Evolutionary conservation across 768 basidiomycete species (phyloP).

Genomic region (Hericium rajendrae): DNA sequence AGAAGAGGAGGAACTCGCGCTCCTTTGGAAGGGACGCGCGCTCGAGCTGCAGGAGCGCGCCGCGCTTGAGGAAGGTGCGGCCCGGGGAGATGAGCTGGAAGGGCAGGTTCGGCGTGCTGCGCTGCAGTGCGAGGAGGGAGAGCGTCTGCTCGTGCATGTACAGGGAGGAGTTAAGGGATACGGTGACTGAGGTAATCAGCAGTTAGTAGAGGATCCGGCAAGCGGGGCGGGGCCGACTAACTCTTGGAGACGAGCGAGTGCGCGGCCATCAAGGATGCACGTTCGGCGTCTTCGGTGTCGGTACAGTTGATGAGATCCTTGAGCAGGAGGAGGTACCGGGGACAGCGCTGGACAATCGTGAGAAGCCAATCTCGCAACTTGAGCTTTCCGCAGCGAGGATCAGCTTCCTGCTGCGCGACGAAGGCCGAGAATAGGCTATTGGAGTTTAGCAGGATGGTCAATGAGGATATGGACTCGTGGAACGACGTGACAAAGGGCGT

Average conservation of each 20-base stretch:
- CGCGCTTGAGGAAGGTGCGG: conserved; percentile 66
- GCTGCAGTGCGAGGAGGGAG: conserved; percentile 67
- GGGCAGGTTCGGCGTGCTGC: conserved; percentile 64
- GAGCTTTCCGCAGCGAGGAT: conserved; percentile 63
- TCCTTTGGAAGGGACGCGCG: conserved; percentile 39
- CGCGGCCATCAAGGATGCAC: conserved; percentile 47
- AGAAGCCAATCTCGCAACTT: conserved; percentile 79
- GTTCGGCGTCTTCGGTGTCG: conserved; percentile 55
- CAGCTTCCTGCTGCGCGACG: conserved; percentile 52
- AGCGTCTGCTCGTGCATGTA: conserved; percentile 72
- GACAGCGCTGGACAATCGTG: conserved; percentile 81
- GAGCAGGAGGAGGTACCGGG: conserved; percentile 74
- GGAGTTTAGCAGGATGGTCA: conserved; percentile 46
- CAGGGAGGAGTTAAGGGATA: conserved; percentile 70
- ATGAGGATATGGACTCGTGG: conserved; percentile 49
- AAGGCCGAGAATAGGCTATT: conserved; percentile 53
- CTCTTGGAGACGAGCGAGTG: conserved; percentile 69
- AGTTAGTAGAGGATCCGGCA: background rate
- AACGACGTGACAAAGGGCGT: conserved; percentile 79
- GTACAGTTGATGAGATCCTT: conserved; percentile 73
- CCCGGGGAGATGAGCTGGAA: conserved; percentile 75
- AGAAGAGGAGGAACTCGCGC: conserved; percentile 73
- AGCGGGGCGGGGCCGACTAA: conserved; percentile 22
- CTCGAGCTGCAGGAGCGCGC: conserved; percentile 48
- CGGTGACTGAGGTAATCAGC: conserved; percentile 44